A percentile compares a stretch with the other conserved stretches of the same genome.
phyloP scores from a whole-genome alignment of 352 stramenopile species.

The Thalassiosira oceanica region DNA sequence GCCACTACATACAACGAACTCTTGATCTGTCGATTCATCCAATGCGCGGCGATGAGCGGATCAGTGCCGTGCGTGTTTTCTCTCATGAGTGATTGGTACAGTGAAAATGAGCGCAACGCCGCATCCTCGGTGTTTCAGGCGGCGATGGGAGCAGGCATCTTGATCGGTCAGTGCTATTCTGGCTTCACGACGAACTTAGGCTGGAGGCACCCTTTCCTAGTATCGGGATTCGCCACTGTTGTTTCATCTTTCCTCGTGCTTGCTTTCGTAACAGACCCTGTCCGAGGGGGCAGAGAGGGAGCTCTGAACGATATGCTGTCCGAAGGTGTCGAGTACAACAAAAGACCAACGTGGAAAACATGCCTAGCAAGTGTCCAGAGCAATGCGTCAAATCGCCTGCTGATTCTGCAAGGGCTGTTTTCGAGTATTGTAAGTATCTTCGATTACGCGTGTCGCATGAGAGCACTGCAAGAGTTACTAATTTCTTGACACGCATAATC shows the following conservation, averaged over 20 bases:
- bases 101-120: slow-evolving; percentile 62
- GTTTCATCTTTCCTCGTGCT: slow-evolving; percentile 33
- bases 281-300: slow-evolving; percentile 64
- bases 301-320: slow-evolving; percentile 60
- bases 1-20: slow-evolving; percentile 48
- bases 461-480: no score
- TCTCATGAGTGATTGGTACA: slow-evolving; percentile 70
- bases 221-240: slow-evolving; percentile 32
- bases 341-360: slow-evolving; percentile 55
- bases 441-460: no score
- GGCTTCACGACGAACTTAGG: slow-evolving; percentile 36
- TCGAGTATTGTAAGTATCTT: no score
- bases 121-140: slow-evolving; percentile 60
- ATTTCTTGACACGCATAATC: no score
- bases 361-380: slow-evolving; percentile 53
- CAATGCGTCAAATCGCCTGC: slow-evolving; percentile 55
- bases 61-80: slow-evolving; percentile 67
- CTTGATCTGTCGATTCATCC: slow-evolving; percentile 51
- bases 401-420: slow-evolving; percentile 73
- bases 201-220: slow-evolving; percentile 63
- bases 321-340: slow-evolving; percentile 60
- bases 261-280: slow-evolving; percentile 55
- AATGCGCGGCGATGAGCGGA: slow-evolving; percentile 60
- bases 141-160: slow-evolving; percentile 73
- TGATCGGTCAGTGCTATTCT: slow-evolving; percentile 68